Base-by-base conservation (phyloP, 345 rosid genomes). In the Gossypium arboreum region DNA sequence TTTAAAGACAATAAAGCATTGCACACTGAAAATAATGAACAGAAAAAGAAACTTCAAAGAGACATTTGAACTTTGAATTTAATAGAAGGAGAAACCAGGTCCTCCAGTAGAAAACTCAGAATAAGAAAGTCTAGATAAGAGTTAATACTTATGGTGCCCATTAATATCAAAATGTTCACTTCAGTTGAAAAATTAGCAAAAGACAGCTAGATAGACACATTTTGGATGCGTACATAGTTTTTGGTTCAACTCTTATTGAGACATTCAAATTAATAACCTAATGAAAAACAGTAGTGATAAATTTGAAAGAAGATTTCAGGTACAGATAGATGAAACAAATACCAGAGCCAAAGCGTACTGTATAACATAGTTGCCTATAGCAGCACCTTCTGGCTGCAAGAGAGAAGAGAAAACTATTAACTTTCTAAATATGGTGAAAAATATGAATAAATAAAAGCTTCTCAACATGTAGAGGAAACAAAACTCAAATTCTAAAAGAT, bases 291-390 rank as follows among this genome's bases (percentile, higher is more conserved):
- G 12, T 68, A 68, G 7, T 48, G 22, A 27, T 5, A 70, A 50
- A n/a, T 51, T 75, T 39, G 18, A 76, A 59, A 68, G 7, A 60
- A 22, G 22, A 68, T 58, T 60, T 60, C 60, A 47, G 71, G 60
- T 13, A 9, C 59, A 69, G 56, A 58, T 56, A 47, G 50, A 62
- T 76, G 51, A 34, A 20, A 69, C 68, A 63, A 47, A 44, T 20
- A 96, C 99, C 92, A 93, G 75, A 76, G 99, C 97, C 82, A 96
- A 85, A 59, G 99, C 97, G 83, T 92, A 96, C 80, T 96, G 99
- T 81, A 93, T 92, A 27, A 93, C 88, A 81, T 90, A 91, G 79
- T 92, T 93, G 79, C 85, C 84, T 65, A 85, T 87, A 51, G 97
- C 97, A 67, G 97, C 97, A 57, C 98, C 98, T 86, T 96, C 99